Conservation (phyloP, 441 rosid genomes). For the Eruca vesicaria region DNA sequence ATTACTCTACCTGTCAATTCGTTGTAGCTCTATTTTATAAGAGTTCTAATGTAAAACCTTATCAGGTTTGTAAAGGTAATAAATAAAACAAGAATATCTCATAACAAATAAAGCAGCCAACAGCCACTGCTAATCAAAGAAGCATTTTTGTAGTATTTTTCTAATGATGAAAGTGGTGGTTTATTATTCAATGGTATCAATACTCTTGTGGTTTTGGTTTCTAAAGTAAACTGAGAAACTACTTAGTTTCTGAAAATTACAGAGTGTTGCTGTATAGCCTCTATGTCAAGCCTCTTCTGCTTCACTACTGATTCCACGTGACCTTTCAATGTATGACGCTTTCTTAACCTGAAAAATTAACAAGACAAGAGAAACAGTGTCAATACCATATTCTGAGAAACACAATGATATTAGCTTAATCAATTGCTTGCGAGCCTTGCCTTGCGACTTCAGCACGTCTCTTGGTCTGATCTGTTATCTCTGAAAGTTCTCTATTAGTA, state of each 20-base stretch:
- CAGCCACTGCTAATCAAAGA: slow-evolving; percentile 23
- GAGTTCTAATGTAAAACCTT: slow-evolving; percentile 9
- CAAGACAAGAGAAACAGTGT: not conserved
- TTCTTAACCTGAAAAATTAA: slow-evolving; percentile 49
- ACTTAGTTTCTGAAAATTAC: slow-evolving; percentile 35
- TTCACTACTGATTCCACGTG: slow-evolving; percentile 76
- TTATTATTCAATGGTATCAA: slow-evolving; percentile 18
- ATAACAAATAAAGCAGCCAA: slow-evolving; percentile 19
- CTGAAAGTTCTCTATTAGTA: slow-evolving; percentile 56
- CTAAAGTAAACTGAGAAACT: slow-evolving; percentile 30
- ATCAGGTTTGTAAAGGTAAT: slow-evolving; percentile 15
- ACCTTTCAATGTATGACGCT: slow-evolving; percentile 67
- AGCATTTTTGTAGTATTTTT: slow-evolving; percentile 12
- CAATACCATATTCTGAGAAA: slow-evolving; percentile 1
- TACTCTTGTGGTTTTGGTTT: slow-evolving; percentile 24
- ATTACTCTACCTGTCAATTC: no score
- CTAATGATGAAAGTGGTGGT: slow-evolving; percentile 26
- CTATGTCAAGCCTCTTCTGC: slow-evolving; percentile 68
- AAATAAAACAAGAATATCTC: slow-evolving; percentile 25
- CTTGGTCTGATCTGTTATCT: slow-evolving; percentile 67
- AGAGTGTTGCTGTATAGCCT: slow-evolving; percentile 68
- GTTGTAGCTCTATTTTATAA: no score
- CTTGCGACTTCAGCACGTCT: slow-evolving; percentile 71
- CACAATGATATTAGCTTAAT: not conserved
- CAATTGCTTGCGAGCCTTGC: slow-evolving; percentile 31